Evolutionary conservation across 768 basidiomycete species (phyloP).

Genomic region (Serendipita sp.): DNA sequence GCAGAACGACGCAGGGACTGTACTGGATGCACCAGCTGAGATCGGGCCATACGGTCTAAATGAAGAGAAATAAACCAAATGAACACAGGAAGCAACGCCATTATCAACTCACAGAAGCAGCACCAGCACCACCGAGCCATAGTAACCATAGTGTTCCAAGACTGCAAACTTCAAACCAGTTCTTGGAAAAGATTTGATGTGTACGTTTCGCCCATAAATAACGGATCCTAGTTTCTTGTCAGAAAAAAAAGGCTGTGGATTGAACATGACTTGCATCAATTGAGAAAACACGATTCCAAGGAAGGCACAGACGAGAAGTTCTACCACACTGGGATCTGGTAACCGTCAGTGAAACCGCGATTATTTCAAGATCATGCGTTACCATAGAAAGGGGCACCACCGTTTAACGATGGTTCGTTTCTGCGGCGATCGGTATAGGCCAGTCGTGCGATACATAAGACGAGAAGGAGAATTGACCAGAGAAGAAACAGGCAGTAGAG

Average conservation of each 20-base stretch:
- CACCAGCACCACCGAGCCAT: conserved; percentile 19
- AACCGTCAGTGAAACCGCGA: background rate
- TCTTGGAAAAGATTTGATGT: conserved; percentile 5
- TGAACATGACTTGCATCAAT: conserved; percentile 14
- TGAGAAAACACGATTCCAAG: conserved; percentile 14
- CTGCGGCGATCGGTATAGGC: conserved; percentile 18
- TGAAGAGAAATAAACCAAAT: background rate
- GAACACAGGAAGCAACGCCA: background rate
- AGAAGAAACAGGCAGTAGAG: background rate
- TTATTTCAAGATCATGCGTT: background rate
- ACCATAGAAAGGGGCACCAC: conserved; percentile 17
- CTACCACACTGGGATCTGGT: conserved; percentile 18
- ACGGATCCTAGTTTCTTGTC: conserved; percentile 6
- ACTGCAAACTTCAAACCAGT: conserved; percentile 14
- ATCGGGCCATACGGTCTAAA: conserved; percentile 37
- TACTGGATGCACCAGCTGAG: conserved; percentile 45
- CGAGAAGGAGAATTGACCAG: conserved; percentile 14
- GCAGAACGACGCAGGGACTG: conserved; percentile 46
- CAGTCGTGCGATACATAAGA: conserved; percentile 15
- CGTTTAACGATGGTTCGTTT: conserved; percentile 17
- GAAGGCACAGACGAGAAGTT: conserved; percentile 18
- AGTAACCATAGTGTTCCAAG: conserved; percentile 17
- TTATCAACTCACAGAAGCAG: conserved; percentile 15
- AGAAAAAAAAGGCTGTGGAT: background rate
- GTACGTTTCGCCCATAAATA: background rate